These are phyloP conservation scores for Pulveroboletus sp. DNA, from an alignment of 768 basidiomycete species.

Conservation along the genomic window DNA sequence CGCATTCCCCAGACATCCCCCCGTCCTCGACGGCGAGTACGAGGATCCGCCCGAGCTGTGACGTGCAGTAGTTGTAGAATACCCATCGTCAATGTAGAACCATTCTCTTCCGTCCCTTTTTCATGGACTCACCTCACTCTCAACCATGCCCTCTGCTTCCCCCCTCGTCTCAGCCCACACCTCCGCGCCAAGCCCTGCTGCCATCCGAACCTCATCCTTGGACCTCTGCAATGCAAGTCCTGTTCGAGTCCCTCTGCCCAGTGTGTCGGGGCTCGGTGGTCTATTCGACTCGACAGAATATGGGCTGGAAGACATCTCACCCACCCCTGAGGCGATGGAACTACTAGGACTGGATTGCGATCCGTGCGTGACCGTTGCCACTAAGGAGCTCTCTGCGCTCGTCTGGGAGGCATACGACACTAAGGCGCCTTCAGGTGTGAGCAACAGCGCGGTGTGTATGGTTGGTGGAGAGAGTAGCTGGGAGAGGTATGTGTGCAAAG, in stretches of 20 bases:
- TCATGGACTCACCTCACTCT: constrained; percentile 58
- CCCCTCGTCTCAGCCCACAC: constrained; percentile 74
- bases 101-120: background rate
- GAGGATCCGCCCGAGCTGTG: constrained; percentile 64
- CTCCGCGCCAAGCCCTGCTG: constrained; percentile 68
- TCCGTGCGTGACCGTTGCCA: background rate
- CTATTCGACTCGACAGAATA: constrained; percentile 8
- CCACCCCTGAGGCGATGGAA: constrained; percentile 2
- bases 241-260: constrained; percentile 5
- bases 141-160: constrained; percentile 55
- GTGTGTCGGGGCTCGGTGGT: constrained; percentile 5
- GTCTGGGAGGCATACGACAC: constrained; percentile 56
- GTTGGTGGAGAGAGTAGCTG: constrained; percentile 55
- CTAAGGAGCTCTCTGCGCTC: constrained; percentile 21
- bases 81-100: background rate
- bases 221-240: constrained; percentile 29
- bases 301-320: constrained; percentile 10
- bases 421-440: constrained; percentile 72
- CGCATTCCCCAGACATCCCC: constrained; percentile 4
- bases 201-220: constrained; percentile 71
- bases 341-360: constrained; percentile 5
- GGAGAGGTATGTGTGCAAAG: constrained; percentile 59
- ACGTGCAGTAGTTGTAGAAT: background rate
- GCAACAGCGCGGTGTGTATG: constrained; percentile 65
- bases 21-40: constrained; percentile 58